Evolutionary conservation across 345 rosid species (phyloP), one percentile per base, ranked within the genome.

Genomic region (Orychophragmus violaceus): DNA sequence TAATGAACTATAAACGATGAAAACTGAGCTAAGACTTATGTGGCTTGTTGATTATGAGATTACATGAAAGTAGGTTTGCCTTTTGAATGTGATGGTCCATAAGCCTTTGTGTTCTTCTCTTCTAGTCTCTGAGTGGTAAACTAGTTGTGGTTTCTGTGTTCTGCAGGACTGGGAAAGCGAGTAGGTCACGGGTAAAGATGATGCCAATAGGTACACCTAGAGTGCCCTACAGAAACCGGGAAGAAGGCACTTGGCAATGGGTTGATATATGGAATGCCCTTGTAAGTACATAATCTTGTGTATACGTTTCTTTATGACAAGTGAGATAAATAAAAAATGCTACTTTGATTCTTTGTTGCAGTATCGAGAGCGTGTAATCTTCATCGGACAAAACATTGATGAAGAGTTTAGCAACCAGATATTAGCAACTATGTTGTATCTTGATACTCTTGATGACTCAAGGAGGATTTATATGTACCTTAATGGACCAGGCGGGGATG

Each of bases 401-500:
- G 95, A 88, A 77, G 90, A 90, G 60, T 88, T 82, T 65, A 86
- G 99, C 82, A 90, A 94, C 81, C 87, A 88, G 75, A 78, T 90
- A 70, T 75, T 94, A 83, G 97, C 89, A 32, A 88, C 95, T 10
- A 81, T 94, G 95, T 76, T 94, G 79, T 93, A 93, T 75, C 97
- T 94, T 18, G 99, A 94, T 74, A 85, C 83, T 49, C 62, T 86
- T 35, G 92, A 93, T 66, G 91, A 90, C 74, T 65, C 77, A 4
- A 85, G 82, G 70, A 84, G 78, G 77, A 78, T 90, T 24, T 85
- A 79, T 62, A 64, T 90, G 51, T 88, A 86, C 78, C 67, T 93
- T 36, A 88, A 81, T 64, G 87, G 97, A 44, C 91, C 91, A n/a
- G 98, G 97, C 24, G 99, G 99, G 19, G 99, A 93, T 77, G 96